Base-by-base conservation (phyloP, 495 filamentous ascomycete species). In the Tuber borchii region DNA sequence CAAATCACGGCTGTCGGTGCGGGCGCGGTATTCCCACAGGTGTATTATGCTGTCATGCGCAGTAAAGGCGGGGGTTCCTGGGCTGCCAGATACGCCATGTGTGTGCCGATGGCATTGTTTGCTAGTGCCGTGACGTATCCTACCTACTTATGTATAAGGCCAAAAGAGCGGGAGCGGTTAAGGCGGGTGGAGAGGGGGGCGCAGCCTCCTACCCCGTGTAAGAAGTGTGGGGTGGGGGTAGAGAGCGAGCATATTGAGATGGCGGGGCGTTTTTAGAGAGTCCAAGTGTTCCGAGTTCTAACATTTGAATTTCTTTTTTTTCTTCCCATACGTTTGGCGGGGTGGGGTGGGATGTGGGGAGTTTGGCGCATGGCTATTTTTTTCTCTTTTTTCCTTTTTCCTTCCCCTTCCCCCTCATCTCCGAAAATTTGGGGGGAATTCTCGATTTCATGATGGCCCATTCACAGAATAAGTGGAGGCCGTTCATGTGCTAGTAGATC, bases 161-260 rank as follows among this genome's bases (percentile, higher is more conserved):
- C 87, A 3, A 84, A 84, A 8, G 91, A 89, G n/a, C 86, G 88
- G 81, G 86, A 87, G 75, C 87, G 91, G 77, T 87, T 90, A 19
- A 90, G 91, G 82, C 88, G 89, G 0, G 84, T 88, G 45, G 74
- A 73, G 37, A 48, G 46, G 26, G 34, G 42, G 0, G 12, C 20
- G 0, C 51, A 42, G 39, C 4, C 16, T 20, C 4, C 9, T n/a
- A 5, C 26, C 6, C 14, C 5, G 26, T 65, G 26, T 65, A 65
- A 17, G 8, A 71, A 37, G 65, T 17, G 61, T 74, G 26, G 19
- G 71, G 34, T 31, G 20, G n/a, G 22, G 44, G 51, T 9, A 44
- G 71, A 43, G 71, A 43, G 31, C 20, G 37, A 37, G 22, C 19
- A 37, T 37, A 19, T 69, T 73, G 26, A 65, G 26, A n/a, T 17